Percentiles rank a stretch among this genome's conserved stretches.
Conservation (phyloP, 2,329 filamentous ascomycete species). For the Pseudopithomyces maydicus region DNA sequence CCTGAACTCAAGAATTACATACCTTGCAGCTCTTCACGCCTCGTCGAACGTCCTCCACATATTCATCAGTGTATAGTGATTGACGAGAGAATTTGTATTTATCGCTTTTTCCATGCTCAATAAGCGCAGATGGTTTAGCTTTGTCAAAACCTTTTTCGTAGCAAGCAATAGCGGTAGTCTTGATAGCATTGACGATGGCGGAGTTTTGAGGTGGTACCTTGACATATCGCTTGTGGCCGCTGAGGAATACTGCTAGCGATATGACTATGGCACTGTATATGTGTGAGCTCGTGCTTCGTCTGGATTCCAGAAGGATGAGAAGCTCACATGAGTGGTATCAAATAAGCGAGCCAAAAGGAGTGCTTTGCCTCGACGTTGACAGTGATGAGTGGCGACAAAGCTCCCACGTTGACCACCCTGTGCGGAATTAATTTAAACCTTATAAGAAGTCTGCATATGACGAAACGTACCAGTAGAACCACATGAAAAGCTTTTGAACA, state of each 20-base stretch:
- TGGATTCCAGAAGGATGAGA: too few species aligned
- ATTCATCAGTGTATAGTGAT: conserved; percentile 63
- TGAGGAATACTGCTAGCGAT: conserved; percentile 47
- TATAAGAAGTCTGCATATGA: too few species aligned
- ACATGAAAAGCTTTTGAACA: conserved; percentile 64
- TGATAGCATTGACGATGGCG: conserved; percentile 65
- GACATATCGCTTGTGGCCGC: conserved; percentile 66
- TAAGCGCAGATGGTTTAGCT: not conserved
- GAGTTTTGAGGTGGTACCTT: conserved; percentile 72
- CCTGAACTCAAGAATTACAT: conserved; percentile 53
- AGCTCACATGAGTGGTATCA: not conserved
- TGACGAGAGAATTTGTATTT: conserved; percentile 36
- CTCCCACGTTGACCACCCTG: conserved; percentile 54
- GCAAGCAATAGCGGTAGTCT: conserved; percentile 53
- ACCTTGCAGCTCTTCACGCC: conserved; percentile 68
- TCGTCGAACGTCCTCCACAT: conserved; percentile 74
- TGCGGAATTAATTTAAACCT: too few species aligned
- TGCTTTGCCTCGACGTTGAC: not conserved
- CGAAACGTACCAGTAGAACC: conserved; percentile 31
- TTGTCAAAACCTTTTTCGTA: not conserved
- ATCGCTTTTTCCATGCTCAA: not conserved
- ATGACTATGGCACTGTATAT: too few species aligned
- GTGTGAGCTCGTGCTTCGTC: too few species aligned
- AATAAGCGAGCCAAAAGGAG: not conserved
- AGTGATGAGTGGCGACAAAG: conserved; percentile 47